phyloP scores from a whole-genome alignment of 495 filamentous ascomycete species.

The Pyronema omphalodes region DNA sequence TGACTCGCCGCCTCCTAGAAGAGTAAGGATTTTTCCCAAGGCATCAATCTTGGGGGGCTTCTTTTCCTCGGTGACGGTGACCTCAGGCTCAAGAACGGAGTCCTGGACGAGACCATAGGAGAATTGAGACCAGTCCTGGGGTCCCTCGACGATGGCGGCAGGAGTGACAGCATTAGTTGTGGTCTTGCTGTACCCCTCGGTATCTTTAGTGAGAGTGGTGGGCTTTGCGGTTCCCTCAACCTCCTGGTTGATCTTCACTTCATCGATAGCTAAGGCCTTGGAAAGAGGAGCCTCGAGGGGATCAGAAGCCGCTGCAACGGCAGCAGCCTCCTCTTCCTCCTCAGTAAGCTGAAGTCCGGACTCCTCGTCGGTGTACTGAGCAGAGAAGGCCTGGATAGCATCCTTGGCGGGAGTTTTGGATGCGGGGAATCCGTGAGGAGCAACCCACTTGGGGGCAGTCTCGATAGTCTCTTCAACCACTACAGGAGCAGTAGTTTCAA shows the following conservation, averaged over 20 bases:
- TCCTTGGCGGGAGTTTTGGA: background rate
- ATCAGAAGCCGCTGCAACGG: too few species aligned
- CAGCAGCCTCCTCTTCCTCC: background rate
- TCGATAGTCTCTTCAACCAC: background rate
- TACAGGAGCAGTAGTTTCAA: background rate
- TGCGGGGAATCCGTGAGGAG: conserved; percentile 2
- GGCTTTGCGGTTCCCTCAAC: too few species aligned
- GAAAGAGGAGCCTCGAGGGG: too few species aligned
- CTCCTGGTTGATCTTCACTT: too few species aligned
- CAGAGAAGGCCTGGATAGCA: background rate
- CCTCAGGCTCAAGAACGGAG: conserved; percentile 12
- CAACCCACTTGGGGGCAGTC: background rate
- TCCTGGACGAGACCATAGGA: conserved; percentile 17
- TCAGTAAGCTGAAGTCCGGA: background rate
- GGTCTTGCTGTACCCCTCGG: background rate
- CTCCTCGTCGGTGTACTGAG: background rate
- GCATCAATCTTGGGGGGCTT: conserved; percentile 14
- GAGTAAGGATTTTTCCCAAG: conserved; percentile 16
- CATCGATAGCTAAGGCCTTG: too few species aligned
- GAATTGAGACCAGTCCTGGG: conserved; percentile 16
- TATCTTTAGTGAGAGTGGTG: too few species aligned
- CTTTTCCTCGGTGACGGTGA: conserved; percentile 2
- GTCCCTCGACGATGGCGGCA: background rate
- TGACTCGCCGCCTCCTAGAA: conserved; percentile 12
- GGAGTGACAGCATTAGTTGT: too few species aligned